Evolutionary conservation across 768 basidiomycete species (phyloP).

Genomic region (Amylocystis lapponica): DNA sequence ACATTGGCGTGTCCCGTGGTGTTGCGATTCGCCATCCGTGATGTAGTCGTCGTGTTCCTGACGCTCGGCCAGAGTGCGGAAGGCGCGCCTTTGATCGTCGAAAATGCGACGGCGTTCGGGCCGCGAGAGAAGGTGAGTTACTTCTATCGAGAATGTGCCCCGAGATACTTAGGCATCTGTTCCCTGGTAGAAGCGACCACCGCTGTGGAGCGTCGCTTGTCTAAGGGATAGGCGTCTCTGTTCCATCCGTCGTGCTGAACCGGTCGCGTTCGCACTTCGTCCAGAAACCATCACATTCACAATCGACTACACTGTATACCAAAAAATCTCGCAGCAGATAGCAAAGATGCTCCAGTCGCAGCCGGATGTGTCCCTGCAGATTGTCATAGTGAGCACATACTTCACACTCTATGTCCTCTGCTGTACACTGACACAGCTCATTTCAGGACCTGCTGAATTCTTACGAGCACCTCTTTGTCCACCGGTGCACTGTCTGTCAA

Average conservation of each 20-base stretch:
- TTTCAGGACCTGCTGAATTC: slow-evolving; percentile 44
- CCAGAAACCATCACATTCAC: slow-evolving; percentile 63
- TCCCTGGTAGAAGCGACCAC: too few relatives aligned
- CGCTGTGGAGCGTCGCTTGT: too few relatives aligned
- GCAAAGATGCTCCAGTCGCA: slow-evolving; percentile 51
- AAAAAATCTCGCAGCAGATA: slow-evolving; percentile 61
- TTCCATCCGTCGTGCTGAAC: background rate
- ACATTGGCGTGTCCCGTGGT: slow-evolving; percentile 29
- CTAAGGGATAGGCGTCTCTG: too few relatives aligned
- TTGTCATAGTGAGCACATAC: slow-evolving; percentile 43
- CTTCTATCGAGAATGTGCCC: too few relatives aligned
- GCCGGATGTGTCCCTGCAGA: slow-evolving; percentile 47
- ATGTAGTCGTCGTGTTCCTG: slow-evolving; percentile 64
- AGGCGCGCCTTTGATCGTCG: slow-evolving; percentile 38
- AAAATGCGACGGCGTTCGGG: slow-evolving; percentile 65
- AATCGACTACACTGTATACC: slow-evolving; percentile 65
- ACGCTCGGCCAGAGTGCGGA: slow-evolving; percentile 30
- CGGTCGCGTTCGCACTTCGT: slow-evolving; percentile 1
- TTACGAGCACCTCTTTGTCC: slow-evolving; percentile 58
- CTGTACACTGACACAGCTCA: background rate
- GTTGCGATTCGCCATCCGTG: slow-evolving; percentile 55
- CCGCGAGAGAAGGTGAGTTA: slow-evolving; percentile 60
- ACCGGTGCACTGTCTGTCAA: slow-evolving; percentile 51
- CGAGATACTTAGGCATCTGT: too few relatives aligned
- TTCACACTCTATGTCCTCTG: background rate